Evolutionary conservation across 1,139 yeast genomes (phyloP), one percentile per base, ranked within the genome.

Genomic region (Diutina rugosa): DNA sequence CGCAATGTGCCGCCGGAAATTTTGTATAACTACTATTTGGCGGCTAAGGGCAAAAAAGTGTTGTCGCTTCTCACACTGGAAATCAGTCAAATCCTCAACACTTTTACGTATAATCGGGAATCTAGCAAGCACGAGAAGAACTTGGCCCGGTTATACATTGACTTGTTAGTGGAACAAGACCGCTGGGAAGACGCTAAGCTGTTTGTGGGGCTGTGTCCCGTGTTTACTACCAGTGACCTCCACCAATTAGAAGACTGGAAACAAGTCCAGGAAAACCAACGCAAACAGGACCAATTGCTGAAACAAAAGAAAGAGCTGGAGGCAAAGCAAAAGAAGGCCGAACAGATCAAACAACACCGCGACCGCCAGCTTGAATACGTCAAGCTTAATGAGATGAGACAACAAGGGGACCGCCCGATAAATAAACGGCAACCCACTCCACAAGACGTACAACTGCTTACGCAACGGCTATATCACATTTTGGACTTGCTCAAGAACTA

Each of bases 181-280:
- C 41, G 53, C 1, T 49, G 53, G 53, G 53, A 49, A 16, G 53
- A 49, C 3, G 53, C 53, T 8, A 49, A 49, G 32, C 29, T 7
- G 21, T 49, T 32, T 18, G 32, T 49, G 18, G 53, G 30, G 6
- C 21, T 7, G 28, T 49, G 53, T 32, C 53, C 53, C 28, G 73
- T 79, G 0, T 63, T 59, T 47, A 58, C 57, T 44, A 63, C 74
- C 14, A 64, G 73, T 12, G 61, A 63, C 16, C 64, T 63, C 41
- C 68, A 69, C 56, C 61, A 62, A 0, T 21, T 63, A 1, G 64
- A 59, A 14, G 59, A 59, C 41, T 32, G 56, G 12, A 52, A 54
- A 18, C 51, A 35, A 14, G 57, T 56, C 26, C 21, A 46, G 16
- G 44, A 32, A 26, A 56, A 64, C 51, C 63, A 9, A 55, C 55